Base-by-base conservation (phyloP, 139 green algal species). In the Tetratostichococcus sp. region DNA sequence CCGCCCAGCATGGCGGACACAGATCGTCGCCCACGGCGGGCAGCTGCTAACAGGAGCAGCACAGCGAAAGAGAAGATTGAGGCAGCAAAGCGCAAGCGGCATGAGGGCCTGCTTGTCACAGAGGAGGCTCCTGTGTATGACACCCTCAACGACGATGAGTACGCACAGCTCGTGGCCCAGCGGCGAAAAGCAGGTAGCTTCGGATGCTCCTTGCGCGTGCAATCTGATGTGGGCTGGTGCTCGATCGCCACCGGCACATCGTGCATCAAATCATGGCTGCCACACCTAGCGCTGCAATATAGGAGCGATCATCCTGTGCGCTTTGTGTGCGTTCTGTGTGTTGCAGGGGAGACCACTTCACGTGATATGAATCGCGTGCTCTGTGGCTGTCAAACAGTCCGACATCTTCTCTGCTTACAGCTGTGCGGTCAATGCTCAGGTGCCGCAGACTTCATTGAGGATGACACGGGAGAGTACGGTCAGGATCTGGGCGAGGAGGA, bases 41-140 rank as follows among this genome's bases (percentile, higher is more conserved):
- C 50, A 26, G 50, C 50, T n/a, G 50, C 50, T 2, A 62, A 62
- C 19, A 23, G 19, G 19, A 62, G 50, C 50, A 62, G 50, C 50
- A 62, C 22, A 23, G 50, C 50, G 19, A 62, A 62, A 26, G 50
- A 62, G 14, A 4, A 4, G 14, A 62, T 62, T 17, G 50, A 25
- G 50, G 17, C 14, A 17, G 50, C 4, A 71, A 62, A 62, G 19
- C 50, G 26, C 57, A 93, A 90, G 75, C 84, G 89, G 11, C 83
- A 78, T 2, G 73, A 88, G 6, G 75, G 68, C 0, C 97, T 86
- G 71, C 80, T 97, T 69, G 26, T 95, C 0, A 89, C 91, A 43
- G 81, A 94, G 65, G 93, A 98, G 74, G 84, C 90, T 11, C 80
- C 80, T 16, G 83, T 98, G 0, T 98, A 97, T 83, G 93, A 98